These are phyloP conservation scores for Cichorium intybus DNA, from an alignment of 140 eudicot species.

Conservation along the genomic window DNA sequence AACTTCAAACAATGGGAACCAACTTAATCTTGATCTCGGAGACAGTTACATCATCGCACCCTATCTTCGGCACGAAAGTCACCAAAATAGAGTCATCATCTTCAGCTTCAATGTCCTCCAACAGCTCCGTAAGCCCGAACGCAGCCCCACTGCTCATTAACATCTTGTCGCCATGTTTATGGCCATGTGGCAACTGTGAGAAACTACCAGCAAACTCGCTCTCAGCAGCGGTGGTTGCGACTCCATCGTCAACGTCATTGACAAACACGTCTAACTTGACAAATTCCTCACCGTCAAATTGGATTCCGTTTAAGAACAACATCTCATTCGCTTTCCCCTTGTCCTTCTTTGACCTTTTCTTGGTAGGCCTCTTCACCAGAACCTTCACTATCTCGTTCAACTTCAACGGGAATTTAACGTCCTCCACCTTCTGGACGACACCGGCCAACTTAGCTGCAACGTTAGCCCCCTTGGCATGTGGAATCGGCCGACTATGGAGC, in stretches of 20 bases:
- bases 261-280: conserved; percentile 42
- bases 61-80: conserved; percentile 22
- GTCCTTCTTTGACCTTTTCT: conserved; percentile 12
- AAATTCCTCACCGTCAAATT: conserved; percentile 3
- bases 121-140: conserved; percentile 22
- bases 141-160: conserved; percentile 2
- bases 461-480: background rate
- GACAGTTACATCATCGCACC: background rate
- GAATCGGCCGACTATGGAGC: background rate
- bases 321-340: conserved; percentile 29
- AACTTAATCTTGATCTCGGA: conserved; percentile 22
- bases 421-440: background rate
- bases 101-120: conserved; percentile 34
- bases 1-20: background rate
- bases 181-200: conserved; percentile 44
- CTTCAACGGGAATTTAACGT: conserved; percentile 15
- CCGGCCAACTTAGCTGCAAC: background rate
- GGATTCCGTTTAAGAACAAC: conserved; percentile 16
- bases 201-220: conserved; percentile 61
- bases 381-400: conserved; percentile 17
- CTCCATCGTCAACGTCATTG: conserved; percentile 29
- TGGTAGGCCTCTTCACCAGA: conserved; percentile 32
- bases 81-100: conserved; percentile 28
- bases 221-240: conserved; percentile 5
- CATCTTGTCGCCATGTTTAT: background rate